These are phyloP conservation scores for Rosa rugosa DNA, from an alignment of 306 rosid genomes.

Conservation along the genomic window DNA sequence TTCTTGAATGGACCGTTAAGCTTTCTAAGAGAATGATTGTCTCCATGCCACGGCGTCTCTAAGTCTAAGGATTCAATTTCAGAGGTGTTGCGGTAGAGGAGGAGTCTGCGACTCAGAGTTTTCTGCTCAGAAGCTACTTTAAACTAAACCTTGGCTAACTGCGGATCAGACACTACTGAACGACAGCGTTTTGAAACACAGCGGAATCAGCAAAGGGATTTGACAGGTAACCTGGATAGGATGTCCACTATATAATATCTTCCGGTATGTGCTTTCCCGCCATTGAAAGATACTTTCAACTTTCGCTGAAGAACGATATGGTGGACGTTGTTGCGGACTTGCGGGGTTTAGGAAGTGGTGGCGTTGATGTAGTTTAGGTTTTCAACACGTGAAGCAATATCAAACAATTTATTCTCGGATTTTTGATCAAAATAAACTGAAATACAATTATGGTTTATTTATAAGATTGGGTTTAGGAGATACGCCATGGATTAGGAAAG, in stretches of 20 bases:
- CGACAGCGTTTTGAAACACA: neutral
- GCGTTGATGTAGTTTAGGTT: no score
- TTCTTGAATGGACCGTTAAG: no score
- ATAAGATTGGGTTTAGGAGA: no score
- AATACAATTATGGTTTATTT: no score
- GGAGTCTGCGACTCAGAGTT: neutral
- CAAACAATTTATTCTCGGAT: no score
- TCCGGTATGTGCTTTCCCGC: neutral
- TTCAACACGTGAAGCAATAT: no score
- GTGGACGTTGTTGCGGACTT: no score
- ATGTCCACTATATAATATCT: neutral
- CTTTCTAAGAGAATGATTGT: neutral
- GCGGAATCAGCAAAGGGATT: neutral
- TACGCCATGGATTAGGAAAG: no score
- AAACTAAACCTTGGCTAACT: neutral
- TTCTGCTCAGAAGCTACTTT: neutral
- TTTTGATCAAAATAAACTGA: no score
- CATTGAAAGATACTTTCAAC: neutral
- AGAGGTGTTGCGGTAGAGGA: neutral
- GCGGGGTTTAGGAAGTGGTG: no score
- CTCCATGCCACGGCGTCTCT: neutral
- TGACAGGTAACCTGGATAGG: neutral
- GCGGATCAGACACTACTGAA: neutral
- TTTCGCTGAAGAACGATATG: no score
- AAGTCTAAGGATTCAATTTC: neutral